Base-by-base conservation (phyloP, 495 filamentous ascomycete species). In the Podospora sp. region DNA sequence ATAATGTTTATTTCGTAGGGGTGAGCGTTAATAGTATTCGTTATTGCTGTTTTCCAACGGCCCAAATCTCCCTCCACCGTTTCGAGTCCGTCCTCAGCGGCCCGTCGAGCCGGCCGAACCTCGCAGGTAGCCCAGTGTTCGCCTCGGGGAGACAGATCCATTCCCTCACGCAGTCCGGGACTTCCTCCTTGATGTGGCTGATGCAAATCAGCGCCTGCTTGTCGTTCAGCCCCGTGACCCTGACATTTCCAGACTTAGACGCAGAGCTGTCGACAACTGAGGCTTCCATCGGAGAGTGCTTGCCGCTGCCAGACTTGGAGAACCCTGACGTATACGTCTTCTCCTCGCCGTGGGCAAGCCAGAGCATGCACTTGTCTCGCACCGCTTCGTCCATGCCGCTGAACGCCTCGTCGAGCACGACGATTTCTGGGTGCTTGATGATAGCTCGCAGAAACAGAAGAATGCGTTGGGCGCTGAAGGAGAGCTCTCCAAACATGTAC, bases 391-490 rank as follows among this genome's bases (percentile, higher is more conserved):
- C 88, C 88, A 99, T 92, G 27, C 94, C 93, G 53, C 91, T 92
- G 71, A 97, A 96, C 0, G 95, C 88, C 77, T 99, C 95, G 71
- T 98, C 95, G 1, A 98, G 85, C 46, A 99, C 91, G 33, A 98
- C 83, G 52, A 99, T 85, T 66, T 97, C 94, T 0, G 93, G 92
- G 62, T 85, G 85, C 68, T 93, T 90, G 69, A 95, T 86, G 36
- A 96, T 79, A 18, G 94, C 91, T 7, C 96, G 87, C 27, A 98
- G 80, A 76, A 98, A 95, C 1, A 99, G 85, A 11, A 90, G 83
- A 7, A 97, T 82, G 24, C 93, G 88, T 77, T 99, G 95, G 0
- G 92, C 87, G 6, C 87, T 89, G 71, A 92, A 90, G 21, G 87
- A 86, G 1, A 94, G 81, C 63, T 91, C 87, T 27, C 91, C 89